Evolutionary conservation across 176 grass and related monocot species (phyloP).

Genomic region (Guadua angustifolia): DNA sequence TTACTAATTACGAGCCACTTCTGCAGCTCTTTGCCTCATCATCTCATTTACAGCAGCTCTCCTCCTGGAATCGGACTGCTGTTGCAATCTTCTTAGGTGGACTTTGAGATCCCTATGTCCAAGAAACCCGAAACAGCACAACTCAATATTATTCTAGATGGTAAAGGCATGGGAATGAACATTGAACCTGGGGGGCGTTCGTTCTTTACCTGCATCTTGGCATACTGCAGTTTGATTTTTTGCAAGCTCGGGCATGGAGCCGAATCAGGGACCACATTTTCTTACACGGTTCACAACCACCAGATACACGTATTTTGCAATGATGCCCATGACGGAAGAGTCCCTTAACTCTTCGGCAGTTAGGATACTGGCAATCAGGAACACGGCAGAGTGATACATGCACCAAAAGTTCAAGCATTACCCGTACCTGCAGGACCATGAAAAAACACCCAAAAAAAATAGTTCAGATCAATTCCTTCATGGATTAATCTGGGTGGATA

Average conservation of each 20-base stretch:
- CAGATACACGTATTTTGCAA: conserved; percentile 44
- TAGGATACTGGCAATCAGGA: conserved; percentile 45
- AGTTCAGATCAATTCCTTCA: conserved; percentile 5
- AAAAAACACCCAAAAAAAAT: conserved; percentile 23
- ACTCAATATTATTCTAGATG: background rate
- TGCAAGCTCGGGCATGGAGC: conserved; percentile 67
- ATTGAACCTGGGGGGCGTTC: no score
- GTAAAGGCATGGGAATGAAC: background rate
- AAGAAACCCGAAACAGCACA: background rate
- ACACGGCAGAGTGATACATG: conserved; percentile 43
- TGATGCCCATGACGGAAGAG: conserved; percentile 55
- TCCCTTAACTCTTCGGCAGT: conserved; percentile 58
- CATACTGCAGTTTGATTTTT: conserved; percentile 60
- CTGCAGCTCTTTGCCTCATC: conserved; percentile 74
- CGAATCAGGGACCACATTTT: conserved; percentile 59
- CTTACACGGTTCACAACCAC: conserved; percentile 56
- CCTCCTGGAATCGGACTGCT: conserved; percentile 73
- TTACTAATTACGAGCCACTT: conserved; percentile 44
- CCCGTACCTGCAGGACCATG: conserved; percentile 43
- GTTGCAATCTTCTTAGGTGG: conserved; percentile 47
- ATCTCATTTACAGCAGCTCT: conserved; percentile 86
- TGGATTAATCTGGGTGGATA: conserved; percentile 13
- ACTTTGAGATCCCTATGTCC: conserved; percentile 59
- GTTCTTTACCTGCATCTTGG: conserved; percentile 78
- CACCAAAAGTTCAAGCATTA: conserved; percentile 47